These are phyloP conservation scores for Pholiota conissans DNA, from an alignment of 768 basidiomycete species.

Conservation along the genomic window DNA sequence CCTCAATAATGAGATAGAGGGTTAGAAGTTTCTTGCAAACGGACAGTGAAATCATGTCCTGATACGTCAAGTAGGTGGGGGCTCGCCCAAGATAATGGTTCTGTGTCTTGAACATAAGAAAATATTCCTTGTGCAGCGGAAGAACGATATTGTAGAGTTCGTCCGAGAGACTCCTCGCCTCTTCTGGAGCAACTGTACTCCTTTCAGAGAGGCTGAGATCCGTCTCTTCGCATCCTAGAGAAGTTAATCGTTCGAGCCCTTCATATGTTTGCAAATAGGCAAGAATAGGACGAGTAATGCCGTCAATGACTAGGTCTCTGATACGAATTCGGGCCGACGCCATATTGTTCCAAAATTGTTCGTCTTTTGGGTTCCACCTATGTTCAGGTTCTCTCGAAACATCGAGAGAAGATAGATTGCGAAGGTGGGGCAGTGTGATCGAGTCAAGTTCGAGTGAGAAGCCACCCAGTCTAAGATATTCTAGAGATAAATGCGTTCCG, in stretches of 20 bases:
- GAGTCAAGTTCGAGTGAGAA: constrained; percentile 3
- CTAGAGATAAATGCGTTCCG: background rate
- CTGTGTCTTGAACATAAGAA: too few species aligned
- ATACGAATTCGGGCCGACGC: background rate
- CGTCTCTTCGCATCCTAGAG: too few species aligned
- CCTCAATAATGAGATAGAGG: too few species aligned
- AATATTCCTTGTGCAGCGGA: too few species aligned
- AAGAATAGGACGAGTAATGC: background rate
- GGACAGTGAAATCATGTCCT: too few species aligned
- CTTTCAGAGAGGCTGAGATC: too few species aligned
- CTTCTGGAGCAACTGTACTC: too few species aligned
- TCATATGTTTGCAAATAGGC: background rate
- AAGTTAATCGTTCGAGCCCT: background rate
- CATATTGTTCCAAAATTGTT: background rate
- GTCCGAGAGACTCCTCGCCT: too few species aligned
- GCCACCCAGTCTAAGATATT: constrained; percentile 1
- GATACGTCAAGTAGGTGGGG: too few species aligned
- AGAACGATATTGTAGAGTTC: too few species aligned
- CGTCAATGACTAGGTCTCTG: background rate
- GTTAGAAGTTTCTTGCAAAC: too few species aligned
- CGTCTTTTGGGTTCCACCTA: background rate
- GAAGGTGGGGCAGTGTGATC: constrained; percentile 3
- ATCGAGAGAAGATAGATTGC: background rate
- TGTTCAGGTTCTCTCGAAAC: background rate
- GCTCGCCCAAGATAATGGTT: too few species aligned